Conservation (phyloP, 768 basidiomycete genomes). For the Royoungia palumana region DNA sequence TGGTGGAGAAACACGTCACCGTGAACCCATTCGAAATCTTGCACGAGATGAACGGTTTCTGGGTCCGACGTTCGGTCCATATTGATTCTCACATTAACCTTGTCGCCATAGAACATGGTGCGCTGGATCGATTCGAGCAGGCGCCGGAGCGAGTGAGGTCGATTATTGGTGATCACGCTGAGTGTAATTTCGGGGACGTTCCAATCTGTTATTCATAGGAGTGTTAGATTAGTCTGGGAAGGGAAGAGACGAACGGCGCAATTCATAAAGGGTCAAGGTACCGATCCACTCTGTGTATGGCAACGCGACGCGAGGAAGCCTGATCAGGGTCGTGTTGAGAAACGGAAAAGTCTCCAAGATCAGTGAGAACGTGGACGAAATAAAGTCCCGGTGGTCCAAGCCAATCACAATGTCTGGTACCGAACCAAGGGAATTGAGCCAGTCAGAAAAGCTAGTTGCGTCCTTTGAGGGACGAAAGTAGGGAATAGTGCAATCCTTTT, state of each 20-base stretch:
- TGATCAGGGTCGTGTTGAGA: slow-evolving; percentile 35
- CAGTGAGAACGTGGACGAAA: slow-evolving; percentile 21
- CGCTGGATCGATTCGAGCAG: slow-evolving; percentile 58
- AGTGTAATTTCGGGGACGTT: slow-evolving; percentile 64
- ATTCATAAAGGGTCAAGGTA: slow-evolving; percentile 52
- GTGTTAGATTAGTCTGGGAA: slow-evolving; percentile 8
- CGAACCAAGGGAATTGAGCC: slow-evolving; percentile 30
- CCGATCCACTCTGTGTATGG: slow-evolving; percentile 59
- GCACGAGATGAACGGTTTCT: slow-evolving; percentile 52
- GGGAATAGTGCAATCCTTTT: slow-evolving; percentile 14
- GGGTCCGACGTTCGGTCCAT: slow-evolving; percentile 71
- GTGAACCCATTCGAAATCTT: slow-evolving; percentile 55
- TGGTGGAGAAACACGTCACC: slow-evolving; percentile 63
- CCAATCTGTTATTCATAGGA: slow-evolving; percentile 55
- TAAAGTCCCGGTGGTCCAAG: slow-evolving; percentile 28
- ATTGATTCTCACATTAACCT: slow-evolving; percentile 61
- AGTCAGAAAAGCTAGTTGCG: slow-evolving; percentile 19
- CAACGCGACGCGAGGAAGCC: slow-evolving; percentile 49
- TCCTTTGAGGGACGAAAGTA: slow-evolving; percentile 16
- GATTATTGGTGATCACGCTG: slow-evolving; percentile 73
- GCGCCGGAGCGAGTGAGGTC: slow-evolving; percentile 66
- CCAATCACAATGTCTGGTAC: slow-evolving; percentile 35
- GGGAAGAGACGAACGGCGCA: slow-evolving; percentile 13
- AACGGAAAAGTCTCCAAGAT: slow-evolving; percentile 20
- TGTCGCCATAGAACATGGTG: slow-evolving; percentile 68